Percentiles rank a stretch among this genome's conserved stretches.
These are phyloP conservation scores for Aspergillus avenaceus DNA, from an alignment of 495 filamentous ascomycete species.

Conservation along the genomic window DNA sequence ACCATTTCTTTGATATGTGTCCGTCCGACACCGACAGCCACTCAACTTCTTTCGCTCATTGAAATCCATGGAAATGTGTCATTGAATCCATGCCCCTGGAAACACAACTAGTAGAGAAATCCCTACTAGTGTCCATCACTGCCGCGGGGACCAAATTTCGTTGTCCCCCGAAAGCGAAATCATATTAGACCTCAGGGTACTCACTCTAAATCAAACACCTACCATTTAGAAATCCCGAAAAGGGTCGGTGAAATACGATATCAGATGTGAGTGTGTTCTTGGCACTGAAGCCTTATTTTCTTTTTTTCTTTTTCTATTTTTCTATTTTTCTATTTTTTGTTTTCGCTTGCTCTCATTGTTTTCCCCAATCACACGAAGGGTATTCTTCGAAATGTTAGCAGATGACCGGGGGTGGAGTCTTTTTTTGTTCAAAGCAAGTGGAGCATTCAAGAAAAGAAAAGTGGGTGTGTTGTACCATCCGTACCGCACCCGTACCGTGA, in stretches of 20 bases:
- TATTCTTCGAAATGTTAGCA: background rate
- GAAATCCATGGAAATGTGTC: background rate
- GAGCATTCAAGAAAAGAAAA: too few species aligned
- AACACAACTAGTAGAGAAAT: background rate
- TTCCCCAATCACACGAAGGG: background rate
- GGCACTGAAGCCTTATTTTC: too few species aligned
- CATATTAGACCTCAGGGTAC: too few species aligned
- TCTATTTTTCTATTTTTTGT: too few species aligned
- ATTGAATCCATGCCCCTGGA: slow-evolving; percentile 2
- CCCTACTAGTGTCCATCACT: slow-evolving; percentile 2
- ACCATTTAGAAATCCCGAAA: background rate
- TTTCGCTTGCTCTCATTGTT: background rate
- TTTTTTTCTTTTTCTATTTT: too few species aligned
- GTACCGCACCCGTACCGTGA: slow-evolving; percentile 1
- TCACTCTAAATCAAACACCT: background rate
- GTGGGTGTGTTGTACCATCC: background rate
- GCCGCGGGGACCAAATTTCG: slow-evolving; percentile 4
- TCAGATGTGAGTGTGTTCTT: background rate
- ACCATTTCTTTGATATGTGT: background rate
- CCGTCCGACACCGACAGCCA: background rate
- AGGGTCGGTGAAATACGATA: background rate
- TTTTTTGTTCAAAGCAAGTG: too few species aligned
- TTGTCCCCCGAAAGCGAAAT: background rate
- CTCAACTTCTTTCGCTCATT: background rate
- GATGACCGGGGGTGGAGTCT: background rate